These are phyloP conservation scores for Coccinonectria pachysandricola DNA, from an alignment of 2,329 filamentous ascomycete species.

Conservation along the genomic window DNA sequence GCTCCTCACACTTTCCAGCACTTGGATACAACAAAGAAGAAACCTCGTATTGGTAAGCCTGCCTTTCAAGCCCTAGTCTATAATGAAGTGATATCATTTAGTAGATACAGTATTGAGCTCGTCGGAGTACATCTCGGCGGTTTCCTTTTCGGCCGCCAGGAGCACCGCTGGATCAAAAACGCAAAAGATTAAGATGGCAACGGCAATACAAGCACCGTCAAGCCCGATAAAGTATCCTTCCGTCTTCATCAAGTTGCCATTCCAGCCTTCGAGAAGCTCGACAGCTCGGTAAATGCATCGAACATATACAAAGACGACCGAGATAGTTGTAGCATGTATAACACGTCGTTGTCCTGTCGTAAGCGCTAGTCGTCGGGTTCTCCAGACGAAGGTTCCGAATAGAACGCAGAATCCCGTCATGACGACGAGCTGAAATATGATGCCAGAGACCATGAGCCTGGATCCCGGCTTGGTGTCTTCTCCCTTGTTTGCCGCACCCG, in stretches of 20 bases:
- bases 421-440: slow-evolving; percentile 38
- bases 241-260: slow-evolving; percentile 38
- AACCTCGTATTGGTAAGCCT: too few relatives aligned
- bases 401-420: slow-evolving; percentile 35
- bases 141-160: background rate
- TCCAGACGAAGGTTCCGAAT: slow-evolving; percentile 27
- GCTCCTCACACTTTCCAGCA: too few relatives aligned
- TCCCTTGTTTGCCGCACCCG: slow-evolving; percentile 17
- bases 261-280: slow-evolving; percentile 39
- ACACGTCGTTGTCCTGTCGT: slow-evolving; percentile 16
- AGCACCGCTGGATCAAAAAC: slow-evolving; percentile 29
- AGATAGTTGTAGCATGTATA: slow-evolving; percentile 29
- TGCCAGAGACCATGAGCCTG: slow-evolving; percentile 38
- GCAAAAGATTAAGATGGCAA: slow-evolving; percentile 34
- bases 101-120: slow-evolving; percentile 4
- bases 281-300: slow-evolving; percentile 40
- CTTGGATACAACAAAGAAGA: too few relatives aligned
- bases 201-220: slow-evolving; percentile 37
- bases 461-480: slow-evolving; percentile 32
- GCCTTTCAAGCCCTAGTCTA: too few relatives aligned
- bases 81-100: too few relatives aligned
- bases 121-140: slow-evolving; percentile 2
- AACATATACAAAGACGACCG: slow-evolving; percentile 33
- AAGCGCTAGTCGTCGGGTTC: slow-evolving; percentile 23
- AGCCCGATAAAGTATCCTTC: slow-evolving; percentile 38